Conservation (phyloP, 2,329 filamentous ascomycete genomes). For the Cercospora berteroae region DNA sequence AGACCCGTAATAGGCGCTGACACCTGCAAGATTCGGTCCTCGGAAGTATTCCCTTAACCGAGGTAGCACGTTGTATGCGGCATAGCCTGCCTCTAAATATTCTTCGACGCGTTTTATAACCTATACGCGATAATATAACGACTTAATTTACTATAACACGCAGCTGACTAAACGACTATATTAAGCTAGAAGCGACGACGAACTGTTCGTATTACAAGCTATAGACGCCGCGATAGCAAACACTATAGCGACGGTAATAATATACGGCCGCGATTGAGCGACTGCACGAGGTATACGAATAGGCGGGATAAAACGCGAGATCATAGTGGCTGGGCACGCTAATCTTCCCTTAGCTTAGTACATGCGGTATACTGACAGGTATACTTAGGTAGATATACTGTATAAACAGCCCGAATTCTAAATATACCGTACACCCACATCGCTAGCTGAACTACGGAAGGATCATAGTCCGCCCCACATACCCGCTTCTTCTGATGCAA, state of each 20-base stretch:
- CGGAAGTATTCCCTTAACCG: too few species aligned
- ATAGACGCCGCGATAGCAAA: too few species aligned
- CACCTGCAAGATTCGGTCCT: too few species aligned
- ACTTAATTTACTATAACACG: background rate
- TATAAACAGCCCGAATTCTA: too few species aligned
- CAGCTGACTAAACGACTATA: background rate
- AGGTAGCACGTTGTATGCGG: too few species aligned
- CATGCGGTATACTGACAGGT: background rate
- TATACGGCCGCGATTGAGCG: background rate
- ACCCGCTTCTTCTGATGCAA: background rate
- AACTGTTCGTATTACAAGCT: background rate
- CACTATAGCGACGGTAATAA: too few species aligned
- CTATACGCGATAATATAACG: background rate
- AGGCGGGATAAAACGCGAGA: background rate
- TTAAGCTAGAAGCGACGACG: background rate
- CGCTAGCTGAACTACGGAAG: background rate
- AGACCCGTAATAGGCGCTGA: too few species aligned
- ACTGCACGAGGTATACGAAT: background rate
- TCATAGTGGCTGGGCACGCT: background rate
- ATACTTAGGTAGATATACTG: too few species aligned
- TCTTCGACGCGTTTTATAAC: too few species aligned
- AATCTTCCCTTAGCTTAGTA: background rate
- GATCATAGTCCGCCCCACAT: background rate
- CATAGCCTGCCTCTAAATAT: too few species aligned
- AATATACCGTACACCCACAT: too few species aligned